Evolutionary conservation across 176 grass and related monocot species (phyloP).

Genomic region (Carex scoparia): DNA sequence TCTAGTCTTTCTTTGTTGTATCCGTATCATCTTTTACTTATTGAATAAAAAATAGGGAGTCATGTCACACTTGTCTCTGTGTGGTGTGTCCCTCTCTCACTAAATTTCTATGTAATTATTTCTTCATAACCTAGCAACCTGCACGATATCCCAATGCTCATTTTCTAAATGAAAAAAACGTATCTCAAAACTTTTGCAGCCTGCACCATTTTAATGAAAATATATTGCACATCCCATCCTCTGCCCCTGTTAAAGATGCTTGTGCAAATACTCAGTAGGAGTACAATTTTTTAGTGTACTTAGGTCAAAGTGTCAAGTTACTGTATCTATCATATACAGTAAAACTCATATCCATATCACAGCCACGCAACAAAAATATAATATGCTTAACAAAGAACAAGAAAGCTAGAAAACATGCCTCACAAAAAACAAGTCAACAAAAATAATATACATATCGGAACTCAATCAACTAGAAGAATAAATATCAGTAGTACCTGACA

Average conservation of each 20-base stretch:
- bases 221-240: background rate
- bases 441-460: background rate
- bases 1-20: background rate
- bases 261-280: background rate
- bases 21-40: background rate
- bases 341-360: background rate
- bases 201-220: background rate
- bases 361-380: too few species aligned
- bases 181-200: background rate
- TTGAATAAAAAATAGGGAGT: background rate
- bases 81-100: background rate
- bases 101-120: background rate
- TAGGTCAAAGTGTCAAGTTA: background rate
- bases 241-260: background rate
- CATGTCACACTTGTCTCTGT: background rate
- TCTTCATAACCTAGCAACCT: background rate
- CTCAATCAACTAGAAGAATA: background rate
- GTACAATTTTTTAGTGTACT: background rate
- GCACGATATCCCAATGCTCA: background rate
- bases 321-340: background rate
- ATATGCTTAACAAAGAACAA: background rate
- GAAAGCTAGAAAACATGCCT: background rate
- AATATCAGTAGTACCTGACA: slow-evolving; percentile 53
- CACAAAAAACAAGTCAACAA: background rate
- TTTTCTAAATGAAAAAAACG: background rate